Conservation (phyloP, 179 eudicot species). For the Drosera spatulata region DNA sequence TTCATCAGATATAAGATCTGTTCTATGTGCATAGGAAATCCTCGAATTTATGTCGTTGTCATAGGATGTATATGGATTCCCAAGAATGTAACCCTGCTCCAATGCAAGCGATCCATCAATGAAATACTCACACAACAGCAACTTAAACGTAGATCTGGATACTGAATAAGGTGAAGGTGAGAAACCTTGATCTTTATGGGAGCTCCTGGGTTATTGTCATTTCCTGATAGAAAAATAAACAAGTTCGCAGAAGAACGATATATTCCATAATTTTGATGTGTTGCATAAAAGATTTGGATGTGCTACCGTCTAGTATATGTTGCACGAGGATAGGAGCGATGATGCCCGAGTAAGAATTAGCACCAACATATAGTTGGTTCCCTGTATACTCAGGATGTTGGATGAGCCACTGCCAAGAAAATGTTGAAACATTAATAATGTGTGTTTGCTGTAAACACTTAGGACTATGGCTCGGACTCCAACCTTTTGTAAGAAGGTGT, state of each 20-base stretch:
- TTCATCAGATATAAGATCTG: conserved; percentile 7
- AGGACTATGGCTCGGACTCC: no score
- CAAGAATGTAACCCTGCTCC: conserved; percentile 17
- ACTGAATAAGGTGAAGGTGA: no score
- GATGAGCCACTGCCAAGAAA: conserved; percentile 16
- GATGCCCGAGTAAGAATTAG: conserved; percentile 23
- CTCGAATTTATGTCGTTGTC: conserved; percentile 4
- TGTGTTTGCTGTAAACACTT: no score
- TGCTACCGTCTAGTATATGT: neutral
- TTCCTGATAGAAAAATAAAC: neutral
- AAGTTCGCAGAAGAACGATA: neutral
- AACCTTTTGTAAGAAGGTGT: neutral
- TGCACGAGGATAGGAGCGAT: conserved; percentile 15
- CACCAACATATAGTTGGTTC: conserved; percentile 22
- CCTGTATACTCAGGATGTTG: conserved; percentile 10
- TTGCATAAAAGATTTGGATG: neutral
- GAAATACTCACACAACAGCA: no score
- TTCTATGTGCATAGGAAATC: conserved; percentile 9
- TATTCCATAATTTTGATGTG: neutral
- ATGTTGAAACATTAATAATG: no score
- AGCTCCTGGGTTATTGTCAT: no score
- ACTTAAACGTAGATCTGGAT: no score
- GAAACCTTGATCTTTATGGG: no score
- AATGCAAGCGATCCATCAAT: no score
- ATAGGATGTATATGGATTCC: conserved; percentile 8